Conservation (phyloP, 176 grass and related monocot genomes). For the Juncus inflexus region DNA sequence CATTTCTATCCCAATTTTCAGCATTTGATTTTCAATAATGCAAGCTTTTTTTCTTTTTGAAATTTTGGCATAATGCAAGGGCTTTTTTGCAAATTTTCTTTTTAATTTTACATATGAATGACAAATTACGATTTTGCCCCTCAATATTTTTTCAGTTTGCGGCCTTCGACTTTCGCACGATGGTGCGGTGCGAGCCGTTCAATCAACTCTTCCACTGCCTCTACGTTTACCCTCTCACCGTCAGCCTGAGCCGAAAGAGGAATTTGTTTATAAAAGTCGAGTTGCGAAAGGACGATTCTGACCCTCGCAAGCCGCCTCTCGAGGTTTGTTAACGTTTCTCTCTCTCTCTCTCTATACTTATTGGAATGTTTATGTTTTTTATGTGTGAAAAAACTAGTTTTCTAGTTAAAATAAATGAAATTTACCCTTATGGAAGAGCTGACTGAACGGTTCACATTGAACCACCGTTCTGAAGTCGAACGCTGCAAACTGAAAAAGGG, state of each 20-base stretch:
- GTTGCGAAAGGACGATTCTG: slow-evolving; percentile 92
- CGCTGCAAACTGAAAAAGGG: slow-evolving; percentile 42
- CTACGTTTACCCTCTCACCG: slow-evolving; percentile 86
- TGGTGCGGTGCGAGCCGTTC: slow-evolving; percentile 90
- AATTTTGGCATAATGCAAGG: no score
- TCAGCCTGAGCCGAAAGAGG: slow-evolving; percentile 93
- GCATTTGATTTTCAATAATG: no score
- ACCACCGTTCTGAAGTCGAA: slow-evolving; percentile 85
- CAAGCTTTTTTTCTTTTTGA: no score
- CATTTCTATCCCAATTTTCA: no score
- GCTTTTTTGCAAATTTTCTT: no score
- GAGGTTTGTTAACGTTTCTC: slow-evolving; percentile 54
- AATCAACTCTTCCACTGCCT: slow-evolving; percentile 85
- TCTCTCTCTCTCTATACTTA: slow-evolving; percentile 18
- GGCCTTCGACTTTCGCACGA: slow-evolving; percentile 78
- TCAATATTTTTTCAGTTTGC: slow-evolving; percentile 62
- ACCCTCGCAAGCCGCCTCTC: slow-evolving; percentile 70
- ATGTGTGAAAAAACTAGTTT: no score
- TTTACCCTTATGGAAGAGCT: slow-evolving; percentile 48
- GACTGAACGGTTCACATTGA: slow-evolving; percentile 87
- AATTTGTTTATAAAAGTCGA: slow-evolving; percentile 90
- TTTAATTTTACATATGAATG: neutral
- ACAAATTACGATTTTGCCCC: slow-evolving; percentile 23
- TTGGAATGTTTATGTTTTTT: no score
- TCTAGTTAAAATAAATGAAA: no score